Evolutionary conservation across 768 basidiomycete genomes (phyloP).

Genomic region (Lepiota subincarnata): DNA sequence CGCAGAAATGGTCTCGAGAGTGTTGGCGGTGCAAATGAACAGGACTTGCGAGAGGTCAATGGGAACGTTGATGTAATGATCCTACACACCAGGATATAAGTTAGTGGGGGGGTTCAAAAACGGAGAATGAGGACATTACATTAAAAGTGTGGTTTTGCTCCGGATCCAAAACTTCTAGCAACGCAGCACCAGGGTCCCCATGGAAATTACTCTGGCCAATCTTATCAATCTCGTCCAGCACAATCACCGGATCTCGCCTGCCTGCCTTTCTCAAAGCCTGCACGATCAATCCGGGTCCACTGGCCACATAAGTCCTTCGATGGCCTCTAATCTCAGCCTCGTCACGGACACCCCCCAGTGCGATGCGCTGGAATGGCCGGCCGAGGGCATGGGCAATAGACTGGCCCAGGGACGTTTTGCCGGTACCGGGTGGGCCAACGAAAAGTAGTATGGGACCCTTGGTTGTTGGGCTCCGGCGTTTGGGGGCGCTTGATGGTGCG

Average conservation of each 20-base stretch:
- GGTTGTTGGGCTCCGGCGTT: not conserved
- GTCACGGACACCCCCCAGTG: slow-evolving; percentile 88
- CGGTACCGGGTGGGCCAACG: slow-evolving; percentile 87
- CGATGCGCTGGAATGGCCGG: slow-evolving; percentile 88
- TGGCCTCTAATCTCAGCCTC: slow-evolving; percentile 67
- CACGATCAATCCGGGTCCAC: slow-evolving; percentile 79
- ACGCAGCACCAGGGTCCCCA: slow-evolving; percentile 86
- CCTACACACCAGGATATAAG: slow-evolving; percentile 35
- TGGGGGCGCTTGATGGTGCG: not conserved
- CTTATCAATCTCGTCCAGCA: slow-evolving; percentile 94
- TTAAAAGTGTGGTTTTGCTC: slow-evolving; percentile 88
- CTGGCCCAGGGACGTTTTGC: slow-evolving; percentile 89
- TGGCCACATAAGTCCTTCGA: slow-evolving; percentile 85
- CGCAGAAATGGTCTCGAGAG: slow-evolving; percentile 82
- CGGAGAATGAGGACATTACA: slow-evolving; percentile 33
- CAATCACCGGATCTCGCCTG: slow-evolving; percentile 71
- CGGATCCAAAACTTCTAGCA: slow-evolving; percentile 90
- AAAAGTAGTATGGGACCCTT: slow-evolving; percentile 38
- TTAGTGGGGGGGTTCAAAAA: not conserved
- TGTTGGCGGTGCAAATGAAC: slow-evolving; percentile 92
- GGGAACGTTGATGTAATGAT: slow-evolving; percentile 89
- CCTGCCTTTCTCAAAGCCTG: slow-evolving; percentile 86
- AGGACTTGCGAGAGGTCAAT: slow-evolving; percentile 85
- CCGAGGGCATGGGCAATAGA: slow-evolving; percentile 80
- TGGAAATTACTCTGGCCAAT: slow-evolving; percentile 84